Evolutionary conservation across 768 basidiomycete genomes (phyloP).

Genomic region (Xerocomellus chrysenteron): DNA sequence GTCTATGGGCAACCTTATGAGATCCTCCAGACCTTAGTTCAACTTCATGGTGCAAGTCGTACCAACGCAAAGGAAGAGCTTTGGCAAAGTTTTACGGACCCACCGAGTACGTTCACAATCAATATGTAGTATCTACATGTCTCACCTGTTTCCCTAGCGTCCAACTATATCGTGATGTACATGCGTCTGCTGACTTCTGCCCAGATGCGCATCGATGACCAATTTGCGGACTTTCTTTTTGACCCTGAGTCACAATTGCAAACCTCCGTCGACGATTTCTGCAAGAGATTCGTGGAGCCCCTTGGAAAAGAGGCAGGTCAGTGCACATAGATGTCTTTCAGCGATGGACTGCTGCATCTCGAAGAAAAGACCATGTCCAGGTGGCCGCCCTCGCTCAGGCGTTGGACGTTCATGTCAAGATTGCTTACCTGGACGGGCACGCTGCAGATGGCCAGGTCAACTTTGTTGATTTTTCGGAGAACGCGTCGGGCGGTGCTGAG

Average conservation of each 20-base stretch:
- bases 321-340: neutral
- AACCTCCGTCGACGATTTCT: conserved; percentile 64
- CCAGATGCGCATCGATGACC: conserved; percentile 61
- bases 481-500: conserved; percentile 39
- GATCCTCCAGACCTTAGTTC: conserved; percentile 52
- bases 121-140: neutral
- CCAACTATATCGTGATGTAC: conserved; percentile 75
- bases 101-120: conserved; percentile 40
- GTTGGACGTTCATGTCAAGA: conserved; percentile 61
- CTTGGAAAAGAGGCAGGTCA: conserved; percentile 75
- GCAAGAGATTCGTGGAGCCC: conserved; percentile 74
- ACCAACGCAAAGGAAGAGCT: conserved; percentile 33
- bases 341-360: neutral
- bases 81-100: conserved; percentile 48
- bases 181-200: conserved; percentile 83
- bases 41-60: conserved; percentile 38
- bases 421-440: conserved; percentile 81
- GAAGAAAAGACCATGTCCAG: conserved; percentile 68
- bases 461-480: conserved; percentile 64
- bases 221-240: conserved; percentile 70
- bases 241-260: conserved; percentile 67
- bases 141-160: conserved; percentile 38
- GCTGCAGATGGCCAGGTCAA: conserved; percentile 50
- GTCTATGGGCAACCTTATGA: conserved; percentile 79
- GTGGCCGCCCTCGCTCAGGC: conserved; percentile 75